Base-by-base conservation (phyloP, 495 filamentous ascomycete species). In the Paragyromitra xinjiangensis region DNA sequence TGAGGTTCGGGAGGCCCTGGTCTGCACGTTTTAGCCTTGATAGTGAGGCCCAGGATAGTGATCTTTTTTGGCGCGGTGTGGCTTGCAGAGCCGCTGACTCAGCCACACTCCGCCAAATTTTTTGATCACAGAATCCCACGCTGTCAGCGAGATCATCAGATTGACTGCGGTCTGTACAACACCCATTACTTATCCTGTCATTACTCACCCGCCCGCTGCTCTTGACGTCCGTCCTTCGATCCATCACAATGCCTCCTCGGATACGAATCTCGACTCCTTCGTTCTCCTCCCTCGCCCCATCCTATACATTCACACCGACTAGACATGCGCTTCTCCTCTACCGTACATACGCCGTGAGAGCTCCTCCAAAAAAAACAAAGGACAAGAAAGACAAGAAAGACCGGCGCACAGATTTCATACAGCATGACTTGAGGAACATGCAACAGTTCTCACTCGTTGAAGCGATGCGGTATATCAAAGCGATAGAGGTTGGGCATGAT, bases 391-490 rank as follows among this genome's bases (percentile, higher is more conserved):
- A 89, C 84, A 89, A 91, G 84, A 91, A 90, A 84, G 93, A 92
- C 83, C 84, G 85, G 68, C 87, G 87, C 67, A 88, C 83, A 73
- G 88, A 86, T 73, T 97, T 88, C 83, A 86, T 83, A 29, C 86
- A 91, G 68, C 86, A 87, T 80, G 86, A 91, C 83, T 44, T 94
- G 80, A 85, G 87, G 81, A 78, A 88, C 77, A 85, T 90, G 77
- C 85, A 93, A 45, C 90, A 92, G 77, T 95, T 89, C 82, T 87
- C 92, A 5, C 87, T 99, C 11, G 92, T 92, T 78, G 95, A 99
- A 86, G 95, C 95, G 6, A 96, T 99, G 90, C 89, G 94, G 92
- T 97, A 97, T 80, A 88, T 98, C 79, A 92, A 93, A 69, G 95
- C 95, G 48, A 89, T 91, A 73, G 95, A 99, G 88, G 95, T 98